Percentiles rank a stretch among this genome's conserved stretches.
These are phyloP conservation scores for Annulohypoxylon moriforme DNA, from an alignment of 495 filamentous ascomycete species.

Conservation along the genomic window DNA sequence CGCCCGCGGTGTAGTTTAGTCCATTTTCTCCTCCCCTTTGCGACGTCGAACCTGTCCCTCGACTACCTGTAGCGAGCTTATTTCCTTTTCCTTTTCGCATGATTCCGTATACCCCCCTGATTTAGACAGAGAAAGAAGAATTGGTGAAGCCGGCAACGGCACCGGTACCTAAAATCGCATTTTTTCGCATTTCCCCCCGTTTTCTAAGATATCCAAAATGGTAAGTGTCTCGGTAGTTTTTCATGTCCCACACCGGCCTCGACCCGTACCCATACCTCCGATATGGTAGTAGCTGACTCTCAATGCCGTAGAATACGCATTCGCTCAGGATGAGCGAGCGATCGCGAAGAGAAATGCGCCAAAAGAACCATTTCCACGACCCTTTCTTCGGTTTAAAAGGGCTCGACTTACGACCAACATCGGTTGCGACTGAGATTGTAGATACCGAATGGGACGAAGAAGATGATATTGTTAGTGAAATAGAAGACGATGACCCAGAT, in stretches of 20 bases:
- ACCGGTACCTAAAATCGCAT: conserved; percentile 45
- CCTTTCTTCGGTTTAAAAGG: conserved; percentile 61
- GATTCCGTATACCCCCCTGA: conserved; percentile 44
- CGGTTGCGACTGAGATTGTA: conserved; percentile 75
- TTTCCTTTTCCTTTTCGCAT: conserved; percentile 53
- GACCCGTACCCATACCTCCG: neutral
- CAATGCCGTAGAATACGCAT: conserved; percentile 43
- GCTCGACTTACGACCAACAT: conserved; percentile 63
- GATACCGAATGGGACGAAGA: conserved; percentile 81
- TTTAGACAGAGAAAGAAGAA: conserved; percentile 41
- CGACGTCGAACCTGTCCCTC: conserved; percentile 46
- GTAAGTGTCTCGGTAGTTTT: conserved; percentile 34
- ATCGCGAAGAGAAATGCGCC: conserved; percentile 60
- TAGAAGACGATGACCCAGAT: conserved; percentile 68
- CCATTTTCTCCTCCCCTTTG: conserved; percentile 48
- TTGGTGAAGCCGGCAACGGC: conserved; percentile 54
- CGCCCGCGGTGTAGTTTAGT: conserved; percentile 52
- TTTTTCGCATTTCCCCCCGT: conserved; percentile 30
- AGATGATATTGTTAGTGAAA: conserved; percentile 59
- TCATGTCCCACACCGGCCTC: conserved; percentile 11
- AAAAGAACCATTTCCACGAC: conserved; percentile 57
- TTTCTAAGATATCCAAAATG: conserved; percentile 45
- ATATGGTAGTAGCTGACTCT: conserved; percentile 28
- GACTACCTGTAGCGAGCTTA: conserved; percentile 43
- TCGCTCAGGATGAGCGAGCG: conserved; percentile 45